These are phyloP conservation scores for Lycium ferocissimum DNA, from an alignment of 257 asterid genomes.

Conservation along the genomic window DNA sequence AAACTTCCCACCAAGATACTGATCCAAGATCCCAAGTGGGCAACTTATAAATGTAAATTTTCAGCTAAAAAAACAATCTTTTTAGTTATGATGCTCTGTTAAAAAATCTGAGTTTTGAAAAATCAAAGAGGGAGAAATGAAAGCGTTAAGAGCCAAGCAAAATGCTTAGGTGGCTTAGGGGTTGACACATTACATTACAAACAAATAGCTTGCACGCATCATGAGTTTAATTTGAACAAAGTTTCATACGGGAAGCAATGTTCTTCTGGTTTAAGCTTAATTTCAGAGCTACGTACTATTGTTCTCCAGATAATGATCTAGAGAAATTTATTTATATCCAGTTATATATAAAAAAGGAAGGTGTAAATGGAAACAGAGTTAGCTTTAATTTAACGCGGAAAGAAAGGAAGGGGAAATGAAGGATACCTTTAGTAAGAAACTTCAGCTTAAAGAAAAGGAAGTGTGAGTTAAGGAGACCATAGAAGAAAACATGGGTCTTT, in stretches of 20 bases:
- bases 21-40: slow-evolving; percentile 19
- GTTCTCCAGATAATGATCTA: background rate
- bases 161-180: slow-evolving; percentile 40
- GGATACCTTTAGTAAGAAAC: slow-evolving; percentile 34
- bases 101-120: slow-evolving; percentile 3
- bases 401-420: slow-evolving; percentile 29
- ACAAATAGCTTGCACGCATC: slow-evolving; percentile 92
- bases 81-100: background rate
- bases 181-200: slow-evolving; percentile 41
- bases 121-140: slow-evolving; percentile 36
- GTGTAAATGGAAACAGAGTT: background rate
- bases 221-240: slow-evolving; percentile 39
- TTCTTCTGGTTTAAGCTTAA: slow-evolving; percentile 35
- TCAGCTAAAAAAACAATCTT: slow-evolving; percentile 23
- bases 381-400: slow-evolving; percentile 45
- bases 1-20: background rate
- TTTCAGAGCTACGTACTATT: background rate
- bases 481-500: slow-evolving; percentile 30
- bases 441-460: slow-evolving; percentile 47
- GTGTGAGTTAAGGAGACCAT: background rate
- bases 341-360: no score
- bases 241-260: slow-evolving; percentile 79
- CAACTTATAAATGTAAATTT: slow-evolving; percentile 14
- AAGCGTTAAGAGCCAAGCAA: slow-evolving; percentile 50
- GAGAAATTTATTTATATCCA: slow-evolving; percentile 32